Evolutionary conservation across 2,329 filamentous ascomycete species (phyloP).

Genomic region (Clarireedia monteithiana): DNA sequence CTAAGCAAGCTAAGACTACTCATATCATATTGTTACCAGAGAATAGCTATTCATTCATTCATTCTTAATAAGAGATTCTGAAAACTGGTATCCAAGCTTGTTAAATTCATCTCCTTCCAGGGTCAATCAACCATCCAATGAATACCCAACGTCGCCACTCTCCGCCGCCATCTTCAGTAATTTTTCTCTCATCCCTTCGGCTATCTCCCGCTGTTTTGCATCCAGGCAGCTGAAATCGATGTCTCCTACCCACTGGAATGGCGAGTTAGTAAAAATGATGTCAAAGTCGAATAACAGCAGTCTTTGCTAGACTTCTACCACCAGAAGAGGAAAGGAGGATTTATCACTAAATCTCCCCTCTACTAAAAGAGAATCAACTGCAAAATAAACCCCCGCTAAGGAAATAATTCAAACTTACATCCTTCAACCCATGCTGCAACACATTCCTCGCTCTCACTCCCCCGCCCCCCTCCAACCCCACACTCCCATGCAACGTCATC

Average conservation of each 20-base stretch:
- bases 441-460: constrained; percentile 59
- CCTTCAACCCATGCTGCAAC: constrained; percentile 64
- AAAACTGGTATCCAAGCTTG: no score
- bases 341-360: background rate
- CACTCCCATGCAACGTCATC: constrained; percentile 65
- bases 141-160: constrained; percentile 56
- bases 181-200: constrained; percentile 55
- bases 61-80: no score
- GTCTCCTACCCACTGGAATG: constrained; percentile 45
- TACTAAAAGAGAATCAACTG: background rate
- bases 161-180: constrained; percentile 54
- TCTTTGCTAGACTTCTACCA: no score
- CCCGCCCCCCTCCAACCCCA: constrained; percentile 52
- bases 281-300: no score
- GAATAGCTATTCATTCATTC: no score
- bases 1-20: no score
- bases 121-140: constrained; percentile 40
- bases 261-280: background rate
- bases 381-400: background rate
- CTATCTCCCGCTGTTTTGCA: constrained; percentile 36
- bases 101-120: no score
- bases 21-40: no score
- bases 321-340: no score
- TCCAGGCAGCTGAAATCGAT: constrained; percentile 46
- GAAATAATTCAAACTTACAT: constrained; percentile 11